Evolutionary conservation across 2,329 filamentous ascomycete species (phyloP), one percentile per base, ranked within the genome.

Genomic region (Boeremia exigua): DNA sequence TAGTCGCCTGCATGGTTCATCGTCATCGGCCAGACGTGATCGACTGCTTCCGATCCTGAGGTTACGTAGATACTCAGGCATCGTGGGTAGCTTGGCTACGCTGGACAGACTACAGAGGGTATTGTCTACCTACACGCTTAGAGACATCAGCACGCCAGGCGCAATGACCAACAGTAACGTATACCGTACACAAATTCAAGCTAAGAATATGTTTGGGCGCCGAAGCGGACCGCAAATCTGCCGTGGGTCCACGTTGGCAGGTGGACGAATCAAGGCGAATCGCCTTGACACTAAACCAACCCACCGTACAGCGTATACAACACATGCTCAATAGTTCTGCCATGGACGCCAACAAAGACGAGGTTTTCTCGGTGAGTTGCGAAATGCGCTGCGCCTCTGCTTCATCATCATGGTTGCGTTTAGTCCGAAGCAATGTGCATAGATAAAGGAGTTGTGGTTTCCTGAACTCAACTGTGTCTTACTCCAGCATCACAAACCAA

Each of bases 271-370:
- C 19, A 36, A 25, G 33, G 39, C 25, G n/a, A 39, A 32, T 45
- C 33, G 32, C 33, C 19, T 40, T n/a, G 27, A 28, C 25, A 10
- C 15, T 42, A 6, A 28, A 23, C 14, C 32, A 25, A 32, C 34
- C 27, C n/a, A 27, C 42, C 46, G 42, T 56, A 43, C 14, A 43
- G 28, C 53, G 53, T 56, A 50, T 47, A 32, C 53, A 50, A 8
- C 30, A 12, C 19, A 36, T 6, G 28, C 6, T 39, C 28, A 6
- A 39, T 46, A 23, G 23, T 25, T 29, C 42, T 5, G 43, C 25
- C 8, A 47, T 53, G 25, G 23, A n/a, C n/a, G n/a, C 15, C 36
- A 42, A 15, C 43, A 32, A 34, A 46, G 39, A 23, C 40, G 6
- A 17, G 30, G 1, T 40, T 37, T 37, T 37, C 8, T 36, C 14